phyloP scores from a whole-genome alignment of 1,284 basidiomycete genomes.

The Rhodotorula sp. region DNA sequence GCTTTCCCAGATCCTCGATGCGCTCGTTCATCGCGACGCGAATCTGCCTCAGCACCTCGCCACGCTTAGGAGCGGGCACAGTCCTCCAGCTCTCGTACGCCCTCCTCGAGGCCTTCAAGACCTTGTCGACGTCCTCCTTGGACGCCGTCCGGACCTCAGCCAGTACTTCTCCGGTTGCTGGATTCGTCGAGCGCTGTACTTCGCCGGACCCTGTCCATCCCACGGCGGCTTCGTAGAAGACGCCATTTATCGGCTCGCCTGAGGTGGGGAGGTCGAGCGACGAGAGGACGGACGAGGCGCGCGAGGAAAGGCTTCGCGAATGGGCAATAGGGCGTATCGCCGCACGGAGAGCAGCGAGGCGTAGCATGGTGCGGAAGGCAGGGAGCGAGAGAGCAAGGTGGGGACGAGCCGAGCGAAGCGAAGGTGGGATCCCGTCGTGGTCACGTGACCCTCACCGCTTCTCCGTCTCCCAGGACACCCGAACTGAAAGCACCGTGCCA shows the following conservation, averaged over 20 bases:
- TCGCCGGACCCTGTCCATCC: slow-evolving; percentile 30
- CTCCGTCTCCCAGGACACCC: too few species aligned
- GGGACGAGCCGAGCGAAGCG: neutral
- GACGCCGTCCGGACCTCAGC: slow-evolving; percentile 57
- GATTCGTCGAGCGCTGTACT: slow-evolving; percentile 40
- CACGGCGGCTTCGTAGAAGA: slow-evolving; percentile 32
- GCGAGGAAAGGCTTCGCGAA: slow-evolving; percentile 14
- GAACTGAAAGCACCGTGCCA: too few species aligned
- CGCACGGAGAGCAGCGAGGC: too few species aligned
- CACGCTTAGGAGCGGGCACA: slow-evolving; percentile 80
- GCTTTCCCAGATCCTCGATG: slow-evolving; percentile 62
- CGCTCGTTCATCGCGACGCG: slow-evolving; percentile 54
- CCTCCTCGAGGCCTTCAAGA: slow-evolving; percentile 64
- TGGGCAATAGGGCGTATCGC: too few species aligned
- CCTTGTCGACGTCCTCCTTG: slow-evolving; percentile 64
- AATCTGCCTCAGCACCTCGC: slow-evolving; percentile 84
- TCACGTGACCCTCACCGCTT: neutral
- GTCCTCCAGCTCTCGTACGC: slow-evolving; percentile 70
- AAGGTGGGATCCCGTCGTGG: neutral
- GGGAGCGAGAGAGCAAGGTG: neutral
- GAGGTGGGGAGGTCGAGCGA: slow-evolving; percentile 30
- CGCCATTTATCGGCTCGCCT: slow-evolving; percentile 15
- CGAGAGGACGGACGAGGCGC: slow-evolving; percentile 20
- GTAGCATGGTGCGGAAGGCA: neutral
- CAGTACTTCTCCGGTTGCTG: slow-evolving; percentile 43